These are phyloP conservation scores for Hansenula sp. DNA, from an alignment of 1,139 yeast species.

Conservation along the genomic window DNA sequence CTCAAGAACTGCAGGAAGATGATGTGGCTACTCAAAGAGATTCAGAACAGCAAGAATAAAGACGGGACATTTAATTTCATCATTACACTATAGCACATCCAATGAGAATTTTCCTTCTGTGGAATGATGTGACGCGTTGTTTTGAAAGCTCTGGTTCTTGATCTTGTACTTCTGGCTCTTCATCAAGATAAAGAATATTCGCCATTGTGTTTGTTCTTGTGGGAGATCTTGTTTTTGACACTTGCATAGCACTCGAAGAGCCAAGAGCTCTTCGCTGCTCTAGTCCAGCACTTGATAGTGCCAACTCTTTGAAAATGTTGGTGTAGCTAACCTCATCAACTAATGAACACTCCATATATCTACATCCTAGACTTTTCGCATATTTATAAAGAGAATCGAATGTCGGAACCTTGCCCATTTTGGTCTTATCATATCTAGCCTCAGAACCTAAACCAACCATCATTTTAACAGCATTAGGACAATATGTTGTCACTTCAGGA, in stretches of 20 bases:
- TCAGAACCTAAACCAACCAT: constrained; percentile 23
- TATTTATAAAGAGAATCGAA: constrained; percentile 11
- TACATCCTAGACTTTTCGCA: constrained; percentile 12
- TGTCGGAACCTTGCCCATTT: constrained; percentile 8
- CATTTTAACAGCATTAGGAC: constrained; percentile 15
- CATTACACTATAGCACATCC: constrained; percentile 1
- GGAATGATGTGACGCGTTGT: not conserved
- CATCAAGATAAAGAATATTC: not conserved
- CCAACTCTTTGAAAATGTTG: constrained; percentile 16
- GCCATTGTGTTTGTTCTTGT: constrained; percentile 1
- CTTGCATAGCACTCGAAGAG: too few species aligned
- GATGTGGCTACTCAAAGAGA: not conserved
- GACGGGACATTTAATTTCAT: not conserved
- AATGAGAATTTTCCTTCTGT: not conserved
- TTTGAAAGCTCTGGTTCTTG: not conserved
- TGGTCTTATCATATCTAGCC: constrained; percentile 8
- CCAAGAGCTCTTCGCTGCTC: not conserved
- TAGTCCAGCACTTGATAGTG: constrained; percentile 9
- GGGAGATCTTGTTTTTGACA: not conserved
- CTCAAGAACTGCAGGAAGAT: too few species aligned
- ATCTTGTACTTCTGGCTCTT: not conserved
- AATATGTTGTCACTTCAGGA: constrained; percentile 23
- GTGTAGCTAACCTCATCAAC: constrained; percentile 13
- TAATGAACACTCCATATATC: constrained; percentile 20
- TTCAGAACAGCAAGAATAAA: not conserved